Conservation (phyloP, 1,139 yeast species). For the Cylindricascospora bacillispora region DNA sequence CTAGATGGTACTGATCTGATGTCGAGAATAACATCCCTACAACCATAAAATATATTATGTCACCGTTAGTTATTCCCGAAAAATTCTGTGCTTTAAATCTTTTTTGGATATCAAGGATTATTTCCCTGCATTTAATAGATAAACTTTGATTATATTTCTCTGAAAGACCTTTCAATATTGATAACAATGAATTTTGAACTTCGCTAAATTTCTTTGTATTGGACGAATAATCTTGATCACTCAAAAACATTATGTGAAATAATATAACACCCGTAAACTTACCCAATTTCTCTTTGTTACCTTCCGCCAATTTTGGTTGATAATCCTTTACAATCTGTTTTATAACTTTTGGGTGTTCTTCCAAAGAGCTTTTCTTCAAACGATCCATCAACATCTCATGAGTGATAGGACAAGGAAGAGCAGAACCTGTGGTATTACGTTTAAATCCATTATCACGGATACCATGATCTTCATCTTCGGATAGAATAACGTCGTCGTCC, state of each 20-base stretch:
- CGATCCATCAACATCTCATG: constrained; percentile 37
- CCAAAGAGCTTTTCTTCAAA: constrained; percentile 29
- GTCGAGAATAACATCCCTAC: constrained; percentile 78
- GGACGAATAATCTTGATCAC: constrained; percentile 28
- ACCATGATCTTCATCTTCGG: constrained; percentile 14
- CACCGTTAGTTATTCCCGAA: constrained; percentile 25
- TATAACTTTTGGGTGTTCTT: constrained; percentile 37
- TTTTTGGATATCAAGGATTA: constrained; percentile 37
- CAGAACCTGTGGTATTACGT: not conserved
- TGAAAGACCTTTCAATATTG: constrained; percentile 45
- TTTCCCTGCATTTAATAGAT: constrained; percentile 42
- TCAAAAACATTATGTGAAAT: constrained; percentile 44
- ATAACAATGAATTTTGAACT: constrained; percentile 36
- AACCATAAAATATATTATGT: constrained; percentile 53
- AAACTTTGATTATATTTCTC: constrained; percentile 53
- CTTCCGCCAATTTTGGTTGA: constrained; percentile 69
- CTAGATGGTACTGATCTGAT: constrained; percentile 88
- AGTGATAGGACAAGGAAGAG: constrained; percentile 42
- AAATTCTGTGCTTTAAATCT: constrained; percentile 28
- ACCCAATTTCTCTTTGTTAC: constrained; percentile 68
- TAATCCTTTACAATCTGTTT: constrained; percentile 45
- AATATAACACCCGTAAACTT: constrained; percentile 52
- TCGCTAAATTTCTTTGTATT: constrained; percentile 18
- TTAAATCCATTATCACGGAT: no score
- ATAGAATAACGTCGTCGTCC: constrained; percentile 22